Percentiles rank a stretch among this genome's conserved stretches.
Evolutionary conservation across 2,329 filamentous ascomycete species (phyloP).

Genomic region (Bipolaris sorokiniana): DNA sequence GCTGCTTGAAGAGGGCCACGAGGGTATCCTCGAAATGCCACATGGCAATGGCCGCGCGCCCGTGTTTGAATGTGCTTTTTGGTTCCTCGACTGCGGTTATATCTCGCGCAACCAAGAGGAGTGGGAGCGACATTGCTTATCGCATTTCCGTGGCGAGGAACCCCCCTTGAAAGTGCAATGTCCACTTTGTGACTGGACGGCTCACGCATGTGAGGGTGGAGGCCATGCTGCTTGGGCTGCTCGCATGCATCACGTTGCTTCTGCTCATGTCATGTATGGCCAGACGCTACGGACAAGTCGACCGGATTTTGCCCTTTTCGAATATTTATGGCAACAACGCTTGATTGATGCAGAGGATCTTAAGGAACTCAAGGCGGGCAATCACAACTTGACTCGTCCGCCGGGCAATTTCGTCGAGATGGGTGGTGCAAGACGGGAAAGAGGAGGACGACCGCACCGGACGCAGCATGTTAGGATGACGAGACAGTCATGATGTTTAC

Average conservation of each 20-base stretch:
- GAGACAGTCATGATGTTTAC: slow-evolving; percentile 5
- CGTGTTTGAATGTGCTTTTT: slow-evolving; percentile 42
- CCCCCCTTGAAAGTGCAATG: slow-evolving; percentile 40
- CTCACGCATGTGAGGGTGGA: slow-evolving; percentile 18
- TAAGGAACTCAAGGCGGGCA: slow-evolving; percentile 43
- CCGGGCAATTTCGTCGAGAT: slow-evolving; percentile 33
- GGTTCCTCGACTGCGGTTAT: slow-evolving; percentile 42
- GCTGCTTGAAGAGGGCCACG: slow-evolving; percentile 33
- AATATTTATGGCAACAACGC: slow-evolving; percentile 39
- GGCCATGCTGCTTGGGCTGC: slow-evolving; percentile 31
- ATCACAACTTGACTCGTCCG: slow-evolving; percentile 29
- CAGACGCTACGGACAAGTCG: slow-evolving; percentile 32
- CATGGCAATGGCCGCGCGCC: slow-evolving; percentile 14
- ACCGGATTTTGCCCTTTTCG: slow-evolving; percentile 39
- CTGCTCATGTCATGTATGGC: slow-evolving; percentile 31
- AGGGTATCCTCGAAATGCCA: slow-evolving; percentile 36
- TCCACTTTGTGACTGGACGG: slow-evolving; percentile 41
- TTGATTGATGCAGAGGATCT: slow-evolving; percentile 42
- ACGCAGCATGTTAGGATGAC: slow-evolving; percentile 20
- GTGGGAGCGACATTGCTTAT: slow-evolving; percentile 41
- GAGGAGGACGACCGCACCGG: slow-evolving; percentile 16
- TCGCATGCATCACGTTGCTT: slow-evolving; percentile 39
- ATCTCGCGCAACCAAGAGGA: slow-evolving; percentile 27
- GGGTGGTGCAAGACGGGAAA: slow-evolving; percentile 11
- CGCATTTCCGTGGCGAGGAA: slow-evolving; percentile 43